Evolutionary conservation across 495 filamentous ascomycete species (phyloP), one percentile per base, ranked within the genome.

Genomic region (Astrothelium subdiscretum): DNA sequence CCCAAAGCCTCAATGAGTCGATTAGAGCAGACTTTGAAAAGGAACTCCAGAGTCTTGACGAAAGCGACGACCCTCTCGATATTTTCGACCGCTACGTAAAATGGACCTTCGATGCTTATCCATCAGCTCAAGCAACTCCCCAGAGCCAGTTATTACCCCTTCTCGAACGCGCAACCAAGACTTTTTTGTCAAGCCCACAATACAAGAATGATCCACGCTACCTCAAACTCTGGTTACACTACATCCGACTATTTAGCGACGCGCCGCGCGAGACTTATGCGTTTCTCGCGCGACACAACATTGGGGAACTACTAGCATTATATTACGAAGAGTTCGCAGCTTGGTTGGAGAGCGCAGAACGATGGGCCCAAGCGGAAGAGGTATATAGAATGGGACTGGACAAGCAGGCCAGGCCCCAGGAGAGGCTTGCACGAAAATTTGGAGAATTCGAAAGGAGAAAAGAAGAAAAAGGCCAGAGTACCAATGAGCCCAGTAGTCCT

Each of bases 251-350:
- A 59, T 97, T 96, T 75, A 89, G 89, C 18, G 95, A 97, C 71
- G 80, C 90, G 26, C 92, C 94, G 8, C 85, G 94, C 48, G 94
- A 98, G 69, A 89, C 87, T 0, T 98, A 90, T 67, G 87, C 91
- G 13, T 98, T 94, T 68, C 79, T 98, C 38, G 85, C 92, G 1
- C 88, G 92, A 26, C 91, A 97, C 63, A 80, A 81, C 62, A 87
- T 97, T 63, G 94, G 92, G 54, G 92, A 96, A 67, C 78, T 83
- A 1, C 78, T 98, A 11, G 94, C 94, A 0, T 75, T 97, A n/a
- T 98, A 91, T 69, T 97, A 98, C 73, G 94, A 98, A 69, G 95
- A 97, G 67, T 97, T 95, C 75, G 91, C 94, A 0, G 87, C 83
- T 0, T 95, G 92, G 88, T 74, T 98, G 22, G 94, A 98, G 75